Percentiles rank a stretch among this genome's conserved stretches.
These are phyloP conservation scores for Themeda triandra DNA, from an alignment of 176 grass and related monocot genomes.

Conservation along the genomic window DNA sequence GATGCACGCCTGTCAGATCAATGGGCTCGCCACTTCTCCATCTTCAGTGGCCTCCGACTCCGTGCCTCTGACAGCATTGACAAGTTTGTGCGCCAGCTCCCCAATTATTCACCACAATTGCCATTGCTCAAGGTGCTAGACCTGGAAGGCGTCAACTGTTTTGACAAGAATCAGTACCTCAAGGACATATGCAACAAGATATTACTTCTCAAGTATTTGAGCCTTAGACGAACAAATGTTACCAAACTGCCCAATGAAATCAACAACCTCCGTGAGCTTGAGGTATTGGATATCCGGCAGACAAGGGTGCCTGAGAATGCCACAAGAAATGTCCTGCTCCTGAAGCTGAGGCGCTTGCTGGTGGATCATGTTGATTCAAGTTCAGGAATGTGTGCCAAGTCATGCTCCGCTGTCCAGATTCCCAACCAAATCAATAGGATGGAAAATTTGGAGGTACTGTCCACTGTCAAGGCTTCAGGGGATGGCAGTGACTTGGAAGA, in stretches of 20 bases:
- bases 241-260: background rate
- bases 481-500: background rate
- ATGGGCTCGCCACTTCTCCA: conserved; percentile 19
- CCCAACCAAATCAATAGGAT: background rate
- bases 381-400: background rate
- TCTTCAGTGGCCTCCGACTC: background rate
- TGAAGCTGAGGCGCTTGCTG: background rate
- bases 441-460: conserved; percentile 7
- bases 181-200: background rate
- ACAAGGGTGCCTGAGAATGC: background rate
- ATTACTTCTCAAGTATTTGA: conserved; percentile 16
- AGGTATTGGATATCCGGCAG: conserved; percentile 29
- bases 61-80: background rate
- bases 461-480: background rate
- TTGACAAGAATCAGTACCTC: background rate
- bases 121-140: conserved; percentile 16
- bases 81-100: background rate
- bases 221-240: background rate
- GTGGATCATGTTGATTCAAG: background rate
- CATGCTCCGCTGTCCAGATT: background rate
- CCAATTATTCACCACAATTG: background rate
- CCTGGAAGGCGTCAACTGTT: background rate
- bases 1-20: background rate
- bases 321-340: background rate
- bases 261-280: conserved; percentile 16